Conservation (phyloP, 2,329 filamentous ascomycete species). For the Aureobasidium lini region DNA sequence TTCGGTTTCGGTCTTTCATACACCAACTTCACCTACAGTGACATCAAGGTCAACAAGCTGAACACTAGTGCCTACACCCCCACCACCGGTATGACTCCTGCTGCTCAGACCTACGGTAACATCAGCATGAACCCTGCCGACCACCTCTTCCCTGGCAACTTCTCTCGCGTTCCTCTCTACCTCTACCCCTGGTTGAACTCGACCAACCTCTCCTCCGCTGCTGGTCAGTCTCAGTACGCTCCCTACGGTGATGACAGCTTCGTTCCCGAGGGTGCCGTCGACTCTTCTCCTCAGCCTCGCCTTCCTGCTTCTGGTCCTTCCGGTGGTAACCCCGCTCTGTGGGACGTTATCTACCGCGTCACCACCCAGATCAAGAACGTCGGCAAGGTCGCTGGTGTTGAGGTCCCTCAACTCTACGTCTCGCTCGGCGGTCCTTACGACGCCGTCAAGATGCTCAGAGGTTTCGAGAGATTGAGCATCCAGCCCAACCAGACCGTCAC, state of each 20-base stretch:
- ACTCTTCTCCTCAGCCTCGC: conserved; percentile 49
- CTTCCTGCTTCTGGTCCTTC: conserved; percentile 56
- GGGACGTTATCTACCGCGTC: conserved; percentile 60
- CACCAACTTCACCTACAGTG: conserved; percentile 64
- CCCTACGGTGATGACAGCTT: conserved; percentile 53
- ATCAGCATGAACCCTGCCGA: conserved; percentile 34
- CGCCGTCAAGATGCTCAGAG: conserved; percentile 56
- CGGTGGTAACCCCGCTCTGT: conserved; percentile 55
- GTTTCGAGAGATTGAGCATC: conserved; percentile 69
- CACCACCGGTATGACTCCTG: conserved; percentile 50
- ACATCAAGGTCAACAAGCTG: conserved; percentile 46
- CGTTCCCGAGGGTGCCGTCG: conserved; percentile 51
- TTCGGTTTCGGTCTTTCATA: conserved; percentile 74
- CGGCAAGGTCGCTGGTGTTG: conserved; percentile 54
- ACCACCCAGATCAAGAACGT: conserved; percentile 63
- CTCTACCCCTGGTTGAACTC: conserved; percentile 66
- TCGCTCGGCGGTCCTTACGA: conserved; percentile 71
- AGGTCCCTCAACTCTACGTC: conserved; percentile 66
- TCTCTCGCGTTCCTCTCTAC: conserved; percentile 46
- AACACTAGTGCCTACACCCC: conserved; percentile 48
- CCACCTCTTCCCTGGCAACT: conserved; percentile 59
- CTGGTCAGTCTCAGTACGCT: conserved; percentile 50
- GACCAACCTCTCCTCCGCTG: conserved; percentile 47
- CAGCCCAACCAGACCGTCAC: conserved; percentile 55
- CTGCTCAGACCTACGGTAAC: conserved; percentile 55